Conservation (phyloP, 208 protist species). For the Leishmania guyanensis region DNA sequence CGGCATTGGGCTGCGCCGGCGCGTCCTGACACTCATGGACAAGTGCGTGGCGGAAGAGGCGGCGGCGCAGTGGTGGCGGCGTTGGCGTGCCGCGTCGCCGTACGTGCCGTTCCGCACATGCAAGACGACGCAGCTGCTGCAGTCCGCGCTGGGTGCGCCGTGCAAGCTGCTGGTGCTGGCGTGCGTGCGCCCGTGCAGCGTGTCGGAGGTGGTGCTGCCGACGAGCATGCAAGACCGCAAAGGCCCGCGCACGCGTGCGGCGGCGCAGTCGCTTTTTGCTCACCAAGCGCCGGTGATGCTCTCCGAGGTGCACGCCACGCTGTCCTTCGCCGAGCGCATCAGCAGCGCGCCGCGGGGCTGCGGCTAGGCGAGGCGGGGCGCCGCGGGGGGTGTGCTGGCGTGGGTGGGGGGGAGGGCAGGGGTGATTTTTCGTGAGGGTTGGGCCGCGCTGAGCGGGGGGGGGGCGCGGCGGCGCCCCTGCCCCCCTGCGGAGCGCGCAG, state of each 20-base stretch:
- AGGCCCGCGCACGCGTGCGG: conserved; percentile 12
- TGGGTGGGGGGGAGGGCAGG: not conserved
- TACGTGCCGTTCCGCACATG: conserved; percentile 74
- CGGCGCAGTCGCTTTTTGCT: conserved; percentile 22
- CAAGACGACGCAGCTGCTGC: conserved; percentile 79
- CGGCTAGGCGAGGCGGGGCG: not conserved
- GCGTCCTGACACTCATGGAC: conserved; percentile 28
- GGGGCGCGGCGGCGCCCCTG: not conserved
- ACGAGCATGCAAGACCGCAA: conserved; percentile 15
- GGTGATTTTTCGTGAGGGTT: not conserved
- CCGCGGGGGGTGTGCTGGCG: not conserved
- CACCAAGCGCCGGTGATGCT: conserved; percentile 29
- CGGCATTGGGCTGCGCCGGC: conserved; percentile 24
- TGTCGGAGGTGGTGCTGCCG: conserved; percentile 39
- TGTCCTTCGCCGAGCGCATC: conserved; percentile 26
- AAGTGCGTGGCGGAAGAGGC: conserved; percentile 17
- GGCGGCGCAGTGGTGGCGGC: conserved; percentile 29
- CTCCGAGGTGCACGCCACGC: conserved; percentile 29
- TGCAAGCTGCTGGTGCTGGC: conserved; percentile 70
- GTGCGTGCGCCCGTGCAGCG: conserved; percentile 67
- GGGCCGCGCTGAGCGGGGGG: not conserved
- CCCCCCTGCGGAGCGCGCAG: no score
- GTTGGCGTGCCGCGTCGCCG: conserved; percentile 15
- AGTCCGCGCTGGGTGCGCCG: conserved; percentile 61
- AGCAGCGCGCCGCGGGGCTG: conserved; percentile 11